Percentiles rank a stretch among this genome's conserved stretches.
Conservation (phyloP, 108 stramenopile genomes). For the Cyclotella baltica region DNA sequence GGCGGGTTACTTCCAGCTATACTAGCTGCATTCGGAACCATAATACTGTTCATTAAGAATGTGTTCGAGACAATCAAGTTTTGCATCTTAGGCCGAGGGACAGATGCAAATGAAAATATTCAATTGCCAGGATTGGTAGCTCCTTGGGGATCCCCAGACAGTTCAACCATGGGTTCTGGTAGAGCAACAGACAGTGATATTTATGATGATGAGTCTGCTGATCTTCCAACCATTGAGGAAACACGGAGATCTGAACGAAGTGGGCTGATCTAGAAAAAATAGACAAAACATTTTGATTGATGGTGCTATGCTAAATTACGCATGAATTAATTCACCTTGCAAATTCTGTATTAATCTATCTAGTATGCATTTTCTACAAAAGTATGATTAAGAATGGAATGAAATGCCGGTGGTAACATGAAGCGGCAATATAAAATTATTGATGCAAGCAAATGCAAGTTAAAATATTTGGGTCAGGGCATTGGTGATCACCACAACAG, state of each 20-base stretch:
- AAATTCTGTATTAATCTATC: too few species aligned
- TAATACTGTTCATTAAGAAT: conserved; percentile 39
- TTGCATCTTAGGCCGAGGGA: conserved; percentile 61
- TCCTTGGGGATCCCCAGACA: conserved; percentile 41
- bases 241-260: conserved; percentile 16
- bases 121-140: conserved; percentile 37
- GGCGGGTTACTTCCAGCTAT: conserved; percentile 18
- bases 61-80: conserved; percentile 58
- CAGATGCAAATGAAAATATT: conserved; percentile 47
- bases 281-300: not conserved
- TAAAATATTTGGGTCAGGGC: too few species aligned
- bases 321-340: too few species aligned
- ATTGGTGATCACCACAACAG: too few species aligned
- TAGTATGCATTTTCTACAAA: too few species aligned
- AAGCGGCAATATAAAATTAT: too few species aligned
- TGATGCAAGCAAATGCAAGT: too few species aligned
- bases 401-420: too few species aligned
- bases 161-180: conserved; percentile 4
- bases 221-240: conserved; percentile 52
- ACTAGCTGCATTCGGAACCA: conserved; percentile 5
- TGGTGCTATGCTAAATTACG: too few species aligned
- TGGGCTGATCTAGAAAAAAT: conserved; percentile 3
- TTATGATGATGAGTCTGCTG: conserved; percentile 63
- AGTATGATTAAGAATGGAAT: too few species aligned
- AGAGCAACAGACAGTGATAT: conserved; percentile 12